These are phyloP conservation scores for Chenopodium quinoa DNA, from an alignment of 148 eudicot species.

Conservation along the genomic window DNA sequence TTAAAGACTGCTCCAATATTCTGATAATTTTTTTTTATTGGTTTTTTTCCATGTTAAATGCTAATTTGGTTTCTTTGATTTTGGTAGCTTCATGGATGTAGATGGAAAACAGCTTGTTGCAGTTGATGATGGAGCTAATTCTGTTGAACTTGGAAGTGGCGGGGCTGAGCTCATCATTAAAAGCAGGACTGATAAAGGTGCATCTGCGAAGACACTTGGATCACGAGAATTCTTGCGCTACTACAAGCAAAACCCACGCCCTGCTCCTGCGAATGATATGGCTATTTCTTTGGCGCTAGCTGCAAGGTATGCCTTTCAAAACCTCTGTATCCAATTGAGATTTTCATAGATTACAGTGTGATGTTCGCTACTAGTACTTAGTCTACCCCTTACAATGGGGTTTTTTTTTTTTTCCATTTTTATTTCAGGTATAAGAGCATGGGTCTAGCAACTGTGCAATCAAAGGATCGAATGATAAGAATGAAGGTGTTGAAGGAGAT, in stretches of 20 bases:
- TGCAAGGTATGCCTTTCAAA: conserved; percentile 52
- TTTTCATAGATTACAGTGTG: neutral
- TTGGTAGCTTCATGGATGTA: conserved; percentile 57
- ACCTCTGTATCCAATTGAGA: neutral
- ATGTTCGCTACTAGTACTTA: neutral
- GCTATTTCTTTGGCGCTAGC: conserved; percentile 68
- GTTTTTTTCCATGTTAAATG: neutral
- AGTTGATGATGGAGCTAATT: conserved; percentile 35
- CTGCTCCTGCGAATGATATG: conserved; percentile 51
- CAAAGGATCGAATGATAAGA: conserved; percentile 65
- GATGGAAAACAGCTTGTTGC: conserved; percentile 82
- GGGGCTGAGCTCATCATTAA: conserved; percentile 87
- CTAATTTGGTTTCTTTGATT: conserved; percentile 4
- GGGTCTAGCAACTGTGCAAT: conserved; percentile 89
- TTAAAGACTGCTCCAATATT: neutral
- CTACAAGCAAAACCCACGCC: conserved; percentile 88
- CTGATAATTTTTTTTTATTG: neutral
- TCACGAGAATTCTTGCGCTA: conserved; percentile 90
- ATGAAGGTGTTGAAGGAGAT: conserved; percentile 94
- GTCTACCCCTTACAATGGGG: too few species aligned
- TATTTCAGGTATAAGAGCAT: conserved; percentile 74
- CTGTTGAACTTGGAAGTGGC: conserved; percentile 73
- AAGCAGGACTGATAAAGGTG: conserved; percentile 40
- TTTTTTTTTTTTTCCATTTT: too few species aligned
- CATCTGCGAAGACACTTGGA: conserved; percentile 64